Percentiles rank a stretch among this genome's conserved stretches.
phyloP scores from a whole-genome alignment of 1,284 basidiomycete genomes.

The Moniliophthora roreri region DNA sequence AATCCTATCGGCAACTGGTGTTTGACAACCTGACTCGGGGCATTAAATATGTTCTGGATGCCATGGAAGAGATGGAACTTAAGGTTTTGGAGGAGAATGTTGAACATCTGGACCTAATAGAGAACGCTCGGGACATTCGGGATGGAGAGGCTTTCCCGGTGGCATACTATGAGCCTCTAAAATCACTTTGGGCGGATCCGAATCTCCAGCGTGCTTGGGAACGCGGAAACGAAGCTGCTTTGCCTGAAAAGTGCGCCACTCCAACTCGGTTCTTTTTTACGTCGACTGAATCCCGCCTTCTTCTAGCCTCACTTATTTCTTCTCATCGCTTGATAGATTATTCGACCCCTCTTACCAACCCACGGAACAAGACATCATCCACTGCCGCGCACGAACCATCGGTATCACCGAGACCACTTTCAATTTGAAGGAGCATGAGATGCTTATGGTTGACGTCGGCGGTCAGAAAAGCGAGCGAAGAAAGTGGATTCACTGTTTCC shows the following conservation, averaged over 20 bases:
- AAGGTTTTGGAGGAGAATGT: conserved; percentile 64
- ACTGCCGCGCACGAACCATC: conserved; percentile 74
- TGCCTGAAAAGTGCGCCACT: conserved; percentile 69
- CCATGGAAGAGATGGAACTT: conserved; percentile 87
- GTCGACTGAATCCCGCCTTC: background rate
- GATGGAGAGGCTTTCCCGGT: conserved; percentile 80
- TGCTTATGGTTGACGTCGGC: conserved; percentile 78
- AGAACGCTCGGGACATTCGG: conserved; percentile 68
- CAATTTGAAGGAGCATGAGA: conserved; percentile 55
- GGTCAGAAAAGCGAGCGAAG: conserved; percentile 76
- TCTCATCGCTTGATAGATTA: conserved; percentile 63
- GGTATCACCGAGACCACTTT: conserved; percentile 87
- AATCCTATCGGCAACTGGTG: conserved; percentile 83
- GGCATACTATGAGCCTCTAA: conserved; percentile 65
- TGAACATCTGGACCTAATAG: conserved; percentile 59
- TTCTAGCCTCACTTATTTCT: conserved; percentile 59
- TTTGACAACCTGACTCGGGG: conserved; percentile 91
- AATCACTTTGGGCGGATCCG: conserved; percentile 69
- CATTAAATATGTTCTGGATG: conserved; percentile 80
- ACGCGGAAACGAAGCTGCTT: conserved; percentile 68
- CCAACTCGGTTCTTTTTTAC: background rate
- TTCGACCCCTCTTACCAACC: conserved; percentile 64
- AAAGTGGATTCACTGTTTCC: conserved; percentile 77
- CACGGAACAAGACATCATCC: conserved; percentile 73
- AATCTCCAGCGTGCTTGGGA: conserved; percentile 62